Evolutionary conservation across 1,284 basidiomycete genomes (phyloP).

Genomic region (Uromyces viciae-fabae): DNA sequence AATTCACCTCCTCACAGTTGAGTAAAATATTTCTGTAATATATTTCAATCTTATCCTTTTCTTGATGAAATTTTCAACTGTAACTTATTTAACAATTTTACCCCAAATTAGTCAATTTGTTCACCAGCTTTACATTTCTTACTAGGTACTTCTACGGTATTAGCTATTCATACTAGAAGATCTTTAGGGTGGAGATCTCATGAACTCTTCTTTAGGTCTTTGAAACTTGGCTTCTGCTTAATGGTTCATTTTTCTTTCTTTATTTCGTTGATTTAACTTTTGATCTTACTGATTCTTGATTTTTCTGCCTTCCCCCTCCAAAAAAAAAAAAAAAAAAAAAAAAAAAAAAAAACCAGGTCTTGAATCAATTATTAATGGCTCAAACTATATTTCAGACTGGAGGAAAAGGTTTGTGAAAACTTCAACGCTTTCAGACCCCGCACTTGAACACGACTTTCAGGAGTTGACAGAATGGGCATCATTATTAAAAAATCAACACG

Average conservation of each 20-base stretch:
- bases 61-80: no score
- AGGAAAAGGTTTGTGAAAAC: constrained; percentile 11
- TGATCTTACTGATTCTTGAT: neutral
- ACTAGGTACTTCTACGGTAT: constrained; percentile 5
- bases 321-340: neutral
- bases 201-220: constrained; percentile 7
- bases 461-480: no score
- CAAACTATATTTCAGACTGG: constrained; percentile 29
- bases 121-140: constrained; percentile 22
- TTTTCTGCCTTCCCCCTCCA: neutral
- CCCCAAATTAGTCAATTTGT: neutral
- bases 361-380: constrained; percentile 35
- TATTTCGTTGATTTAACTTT: neutral
- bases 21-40: no score
- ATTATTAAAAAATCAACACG: no score
- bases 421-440: no score
- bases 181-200: constrained; percentile 30
- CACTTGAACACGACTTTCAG: no score
- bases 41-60: neutral
- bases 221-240: constrained; percentile 15
- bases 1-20: constrained; percentile 15
- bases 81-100: no score
- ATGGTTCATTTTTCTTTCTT: neutral
- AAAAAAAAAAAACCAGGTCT: neutral
- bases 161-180: constrained; percentile 27